Evolutionary conservation across 169 alveolate genomes (phyloP).

Genomic region (Cyclospora cayetanensis): DNA sequence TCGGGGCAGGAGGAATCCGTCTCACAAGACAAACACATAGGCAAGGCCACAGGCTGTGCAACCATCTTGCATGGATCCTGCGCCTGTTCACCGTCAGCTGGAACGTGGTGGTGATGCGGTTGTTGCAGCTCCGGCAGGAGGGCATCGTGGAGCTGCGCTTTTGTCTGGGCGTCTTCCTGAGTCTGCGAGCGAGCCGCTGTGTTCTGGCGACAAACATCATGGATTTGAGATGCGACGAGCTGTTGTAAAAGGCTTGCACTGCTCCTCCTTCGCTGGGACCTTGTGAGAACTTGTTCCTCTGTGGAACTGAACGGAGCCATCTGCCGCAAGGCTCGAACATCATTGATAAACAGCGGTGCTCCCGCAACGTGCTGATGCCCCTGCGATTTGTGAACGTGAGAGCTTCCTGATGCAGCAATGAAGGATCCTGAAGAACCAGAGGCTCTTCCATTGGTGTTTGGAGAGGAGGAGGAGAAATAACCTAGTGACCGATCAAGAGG

Average conservation of each 20-base stretch:
- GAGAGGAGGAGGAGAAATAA: slow-evolving; percentile 42
- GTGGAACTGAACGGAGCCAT: slow-evolving; percentile 66
- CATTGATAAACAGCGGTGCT: slow-evolving; percentile 35
- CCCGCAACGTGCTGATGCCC: neutral
- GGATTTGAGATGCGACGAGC: slow-evolving; percentile 33
- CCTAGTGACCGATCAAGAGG: slow-evolving; percentile 62
- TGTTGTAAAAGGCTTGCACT: slow-evolving; percentile 55
- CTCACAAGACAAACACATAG: neutral
- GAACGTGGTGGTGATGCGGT: neutral
- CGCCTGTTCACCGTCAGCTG: neutral
- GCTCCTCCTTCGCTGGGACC: slow-evolving; percentile 56
- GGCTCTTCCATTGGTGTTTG: slow-evolving; percentile 20
- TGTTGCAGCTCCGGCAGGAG: neutral
- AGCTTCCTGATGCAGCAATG: neutral
- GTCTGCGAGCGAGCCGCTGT: neutral
- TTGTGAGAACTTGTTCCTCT: slow-evolving; percentile 59
- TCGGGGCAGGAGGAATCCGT: neutral
- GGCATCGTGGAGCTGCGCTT: neutral
- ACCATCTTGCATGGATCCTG: neutral
- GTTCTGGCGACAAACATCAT: neutral
- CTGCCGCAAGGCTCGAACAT: slow-evolving; percentile 53
- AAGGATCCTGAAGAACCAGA: too few species aligned
- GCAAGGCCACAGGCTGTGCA: neutral
- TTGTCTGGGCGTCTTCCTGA: neutral
- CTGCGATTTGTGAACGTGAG: neutral